Evolutionary conservation across 2,329 filamentous ascomycete species (phyloP), one percentile per base, ranked within the genome.

Genomic region (Cadophora luteo-olivacea): DNA sequence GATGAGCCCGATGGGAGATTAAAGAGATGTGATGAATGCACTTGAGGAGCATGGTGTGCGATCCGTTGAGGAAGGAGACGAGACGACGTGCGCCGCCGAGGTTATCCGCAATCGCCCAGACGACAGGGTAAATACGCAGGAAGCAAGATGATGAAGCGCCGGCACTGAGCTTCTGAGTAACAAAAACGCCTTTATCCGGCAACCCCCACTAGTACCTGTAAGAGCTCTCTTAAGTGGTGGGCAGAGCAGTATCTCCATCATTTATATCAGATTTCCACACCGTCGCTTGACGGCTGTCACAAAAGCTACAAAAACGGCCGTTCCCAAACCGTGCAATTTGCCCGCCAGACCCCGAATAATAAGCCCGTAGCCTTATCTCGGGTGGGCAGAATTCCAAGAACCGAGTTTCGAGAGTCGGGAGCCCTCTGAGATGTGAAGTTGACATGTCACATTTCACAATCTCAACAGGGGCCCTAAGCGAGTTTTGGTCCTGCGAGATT

Each of bases 401-500:
- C 36, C 55, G 36, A 60, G 55, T 41, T 58, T 4, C 1, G 0
- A 22, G 45, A 48, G 45, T 48, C 29, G 29, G 55, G 1, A 38
- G 55, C 8, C 12, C 32, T 16, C 11, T 58, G 33, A 45, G 55
- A 60, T 45, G 22, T 16, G 33, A 41, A 60, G 19, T 45, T 45
- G 55, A 60, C 33, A 14, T 25, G 33, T 60, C 55, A 60, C 55
- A 60, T 60, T 58, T 38, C 24, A 29, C 36, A 22, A 38, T 60
- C 33, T 58, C 54, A 38, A 60, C 55, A 41, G 22, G 55, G 55
- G 9, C 22, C 1, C 9, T 60, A 60, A 60, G 55, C 55, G 33
- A 45, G 55, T 12, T 12, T 24, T 36, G 29, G 7, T 38, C 29
- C 29, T 19, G 19, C 54, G 36, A 60, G 33, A 25, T 38, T 60